These are phyloP conservation scores for Diaporthe sp. DNA, from an alignment of 2,329 filamentous ascomycete genomes.

Conservation along the genomic window DNA sequence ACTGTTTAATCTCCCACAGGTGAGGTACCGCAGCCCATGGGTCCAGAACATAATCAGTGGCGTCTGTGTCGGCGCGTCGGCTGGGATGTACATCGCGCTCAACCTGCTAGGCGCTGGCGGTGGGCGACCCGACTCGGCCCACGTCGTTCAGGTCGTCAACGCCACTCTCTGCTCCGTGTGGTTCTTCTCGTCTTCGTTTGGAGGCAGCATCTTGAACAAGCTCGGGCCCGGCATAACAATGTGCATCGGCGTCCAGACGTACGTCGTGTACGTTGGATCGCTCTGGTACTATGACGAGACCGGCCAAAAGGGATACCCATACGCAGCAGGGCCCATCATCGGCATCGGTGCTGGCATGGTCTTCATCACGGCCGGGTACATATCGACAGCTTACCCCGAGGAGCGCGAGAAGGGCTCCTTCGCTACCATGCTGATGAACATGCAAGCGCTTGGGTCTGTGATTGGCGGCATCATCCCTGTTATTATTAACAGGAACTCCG, in stretches of 20 bases:
- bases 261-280: slow-evolving; percentile 26
- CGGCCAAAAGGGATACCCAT: slow-evolving; percentile 3
- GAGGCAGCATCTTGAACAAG: slow-evolving; percentile 42
- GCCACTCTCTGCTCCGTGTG: slow-evolving; percentile 43
- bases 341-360: slow-evolving; percentile 45
- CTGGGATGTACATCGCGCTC: slow-evolving; percentile 10
- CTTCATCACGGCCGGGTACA: slow-evolving; percentile 45
- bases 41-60: slow-evolving; percentile 12
- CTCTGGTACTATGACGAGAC: slow-evolving; percentile 28
- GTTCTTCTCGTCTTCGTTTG: slow-evolving; percentile 42
- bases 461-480: slow-evolving; percentile 43
- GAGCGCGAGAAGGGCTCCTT: slow-evolving; percentile 45
- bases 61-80: slow-evolving; percentile 8
- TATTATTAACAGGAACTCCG: slow-evolving; percentile 40
- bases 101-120: slow-evolving; percentile 42
- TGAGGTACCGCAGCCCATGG: slow-evolving; percentile 1
- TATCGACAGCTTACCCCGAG: slow-evolving; percentile 46
- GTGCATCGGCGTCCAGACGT: slow-evolving; percentile 21
- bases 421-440: slow-evolving; percentile 43
- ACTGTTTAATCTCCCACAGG: background rate
- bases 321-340: slow-evolving; percentile 32
- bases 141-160: slow-evolving; percentile 42
- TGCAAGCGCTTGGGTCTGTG: slow-evolving; percentile 44
- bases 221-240: slow-evolving; percentile 40
- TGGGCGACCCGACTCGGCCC: slow-evolving; percentile 41